phyloP scores from a whole-genome alignment of 257 asterid species.

The Forsythia viridissima region DNA sequence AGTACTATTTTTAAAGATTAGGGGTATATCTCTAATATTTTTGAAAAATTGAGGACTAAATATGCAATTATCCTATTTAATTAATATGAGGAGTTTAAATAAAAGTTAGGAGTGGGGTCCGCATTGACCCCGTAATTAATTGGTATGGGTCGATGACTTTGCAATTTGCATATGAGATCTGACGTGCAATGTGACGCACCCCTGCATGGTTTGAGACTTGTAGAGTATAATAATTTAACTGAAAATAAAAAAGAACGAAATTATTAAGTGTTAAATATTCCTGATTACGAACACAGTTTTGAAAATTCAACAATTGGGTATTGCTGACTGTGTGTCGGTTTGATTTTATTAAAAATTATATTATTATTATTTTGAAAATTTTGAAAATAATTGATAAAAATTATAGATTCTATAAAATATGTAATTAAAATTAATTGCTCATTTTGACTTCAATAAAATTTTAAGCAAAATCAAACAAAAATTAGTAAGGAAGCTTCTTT shows the following conservation, averaged over 20 bases:
- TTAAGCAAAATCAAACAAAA: too few species aligned
- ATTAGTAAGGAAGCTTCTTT: too few species aligned
- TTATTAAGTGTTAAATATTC: not conserved
- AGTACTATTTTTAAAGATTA: too few species aligned
- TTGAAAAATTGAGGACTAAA: too few species aligned
- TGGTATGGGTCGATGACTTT: not conserved
- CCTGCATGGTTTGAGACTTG: not conserved
- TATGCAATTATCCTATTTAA: too few species aligned
- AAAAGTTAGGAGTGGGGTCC: not conserved
- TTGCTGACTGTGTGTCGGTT: not conserved
- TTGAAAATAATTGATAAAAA: too few species aligned
- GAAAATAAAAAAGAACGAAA: not conserved
- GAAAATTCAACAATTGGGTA: not conserved
- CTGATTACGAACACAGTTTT: not conserved
- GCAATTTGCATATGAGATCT: constrained; percentile 20
- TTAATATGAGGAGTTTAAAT: not conserved
- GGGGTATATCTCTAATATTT: too few species aligned
- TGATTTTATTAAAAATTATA: too few species aligned
- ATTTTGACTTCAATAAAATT: too few species aligned
- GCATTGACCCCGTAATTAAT: constrained; percentile 14
- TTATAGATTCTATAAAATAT: too few species aligned
- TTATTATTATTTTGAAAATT: too few species aligned
- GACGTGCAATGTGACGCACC: constrained; percentile 24
- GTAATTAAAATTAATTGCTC: too few species aligned
- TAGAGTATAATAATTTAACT: not conserved